Evolutionary conservation across 371 early-diverging fungal species (phyloP).

Genomic region (Syncephalis fuscata): DNA sequence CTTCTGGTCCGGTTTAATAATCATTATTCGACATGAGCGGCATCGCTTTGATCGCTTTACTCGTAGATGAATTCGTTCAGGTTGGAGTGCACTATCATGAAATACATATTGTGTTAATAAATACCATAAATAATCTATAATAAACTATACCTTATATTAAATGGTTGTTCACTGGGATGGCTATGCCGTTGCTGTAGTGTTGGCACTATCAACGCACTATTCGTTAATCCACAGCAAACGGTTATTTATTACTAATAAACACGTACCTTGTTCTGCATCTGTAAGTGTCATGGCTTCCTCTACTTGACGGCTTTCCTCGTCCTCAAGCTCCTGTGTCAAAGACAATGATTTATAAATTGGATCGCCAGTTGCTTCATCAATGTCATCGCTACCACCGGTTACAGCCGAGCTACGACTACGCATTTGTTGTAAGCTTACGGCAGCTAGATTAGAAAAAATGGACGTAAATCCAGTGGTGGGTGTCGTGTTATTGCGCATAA

Average conservation of each 20-base stretch:
- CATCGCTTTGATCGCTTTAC: conserved; percentile 79
- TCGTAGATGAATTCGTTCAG: conserved; percentile 73
- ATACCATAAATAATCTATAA: not conserved
- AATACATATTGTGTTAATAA: not conserved
- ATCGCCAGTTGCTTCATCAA: conserved; percentile 12
- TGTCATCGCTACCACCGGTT: conserved; percentile 22
- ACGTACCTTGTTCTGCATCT: not conserved
- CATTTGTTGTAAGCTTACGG: not conserved
- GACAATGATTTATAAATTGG: conserved; percentile 9
- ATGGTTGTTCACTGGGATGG: conserved; percentile 21
- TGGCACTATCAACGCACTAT: conserved; percentile 18
- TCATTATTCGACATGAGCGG: conserved; percentile 65
- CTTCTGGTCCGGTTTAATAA: conserved; percentile 84
- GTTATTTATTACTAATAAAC: not conserved
- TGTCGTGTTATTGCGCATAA: conserved; percentile 20
- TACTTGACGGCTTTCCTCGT: conserved; percentile 2
- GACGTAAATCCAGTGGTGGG: conserved; percentile 10
- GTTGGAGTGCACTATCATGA: conserved; percentile 27
- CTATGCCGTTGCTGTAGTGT: conserved; percentile 45
- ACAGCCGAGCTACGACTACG: not conserved
- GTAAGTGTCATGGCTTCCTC: conserved; percentile 1
- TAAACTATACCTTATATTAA: conserved; percentile 8
- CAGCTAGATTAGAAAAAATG: conserved; percentile 12
- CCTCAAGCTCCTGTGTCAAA: conserved; percentile 16
- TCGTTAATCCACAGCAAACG: not conserved